Base-by-base conservation (phyloP, 2,329 filamentous ascomycete genomes). In the Periconia sp. region DNA sequence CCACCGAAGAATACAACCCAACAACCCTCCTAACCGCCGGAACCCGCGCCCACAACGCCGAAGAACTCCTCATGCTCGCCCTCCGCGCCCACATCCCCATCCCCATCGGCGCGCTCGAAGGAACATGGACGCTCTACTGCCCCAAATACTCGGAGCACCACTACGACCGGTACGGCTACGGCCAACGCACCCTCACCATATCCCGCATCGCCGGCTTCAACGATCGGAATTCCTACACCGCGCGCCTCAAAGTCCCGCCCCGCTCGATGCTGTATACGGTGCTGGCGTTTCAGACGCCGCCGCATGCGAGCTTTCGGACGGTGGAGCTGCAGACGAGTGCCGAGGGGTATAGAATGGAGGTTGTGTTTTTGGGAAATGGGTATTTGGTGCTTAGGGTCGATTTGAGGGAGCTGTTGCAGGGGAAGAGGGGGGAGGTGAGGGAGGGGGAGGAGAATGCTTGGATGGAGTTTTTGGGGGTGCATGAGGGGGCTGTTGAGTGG, bases 311-410 rank as follows among this genome's bases (percentile, higher is more conserved):
- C 1, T 70, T 70, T 37, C 61, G 67, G 10, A 42, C 48, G 1
- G 63, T 54, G 6, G 48, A n/a, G 15, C 19, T 70, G 11, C 57
- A 49, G 54, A 70, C 65, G 1, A 50, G 49, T 9, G 48, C 35
- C 0, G 69, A 71, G 56, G 56, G 62, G 17, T 68, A 70, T 31
- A 45, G 33, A 3, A 53, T 72, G 49, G 61, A 70, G 1, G 30
- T 70, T 6, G 41, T 65, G 7, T 71, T 70, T 43, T 23, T 71
- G 37, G 70, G 70, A 0, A 67, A 68, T 33, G 69, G 70, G 11
- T 70, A 67, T 41, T 23, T 68, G 55, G 52, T 57, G 46, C 20
- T 72, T 2, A 47, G 66, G 14, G 46, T 65, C 3, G 68, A 71
- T 54, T 15, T 72, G 49, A 58, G 57, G 8, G 44, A 69, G 54